Evolutionary conservation across 176 grass and related monocot species (phyloP).

Genomic region (Zea mays): Zm-B73-REFERENCE-NAM-5.0 NC_050103.1:131415001-131415500

Average conservation of each 20-base stretch:
- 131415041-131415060: constrained; percentile 70
- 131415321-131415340: constrained; percentile 16
- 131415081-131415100: constrained; percentile 70
- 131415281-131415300: too few relatives aligned
- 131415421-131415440: too few relatives aligned
- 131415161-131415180: constrained; percentile 20
- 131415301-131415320: neutral
- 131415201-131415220: too few relatives aligned
- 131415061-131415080: constrained; percentile 68
- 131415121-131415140: constrained; percentile 93
- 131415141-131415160: constrained; percentile 35
- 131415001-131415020: constrained; percentile 25
- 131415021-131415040: constrained; percentile 46
- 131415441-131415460: too few relatives aligned
- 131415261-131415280: too few relatives aligned
- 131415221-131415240: too few relatives aligned
- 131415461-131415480: too few relatives aligned
- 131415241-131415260: too few relatives aligned
- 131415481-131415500: too few relatives aligned
- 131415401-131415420: too few relatives aligned
- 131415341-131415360: neutral
- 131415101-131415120: constrained; percentile 77
- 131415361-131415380: too few relatives aligned
- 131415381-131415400: too few relatives aligned
- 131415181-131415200: constrained; percentile 31